Percentiles rank a stretch among this genome's conserved stretches.
phyloP scores from a whole-genome alignment of 2,329 filamentous ascomycete species.

The Colletotrichum lentis region DNA sequence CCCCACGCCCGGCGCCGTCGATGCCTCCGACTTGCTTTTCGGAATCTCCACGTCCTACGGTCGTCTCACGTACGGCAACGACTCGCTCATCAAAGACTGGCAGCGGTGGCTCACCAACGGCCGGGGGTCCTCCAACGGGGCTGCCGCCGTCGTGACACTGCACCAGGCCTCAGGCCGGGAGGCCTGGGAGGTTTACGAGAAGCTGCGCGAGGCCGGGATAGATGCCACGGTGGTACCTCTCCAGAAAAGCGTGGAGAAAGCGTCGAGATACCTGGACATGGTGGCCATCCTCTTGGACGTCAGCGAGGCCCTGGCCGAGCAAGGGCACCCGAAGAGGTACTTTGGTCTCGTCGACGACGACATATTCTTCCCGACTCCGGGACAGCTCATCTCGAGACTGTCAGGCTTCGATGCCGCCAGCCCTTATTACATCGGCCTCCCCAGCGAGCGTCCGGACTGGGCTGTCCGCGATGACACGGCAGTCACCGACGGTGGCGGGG shows the following conservation, averaged over 20 bases:
- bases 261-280: slow-evolving; percentile 51
- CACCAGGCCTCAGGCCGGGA: slow-evolving; percentile 50
- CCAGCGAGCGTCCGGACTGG: slow-evolving; percentile 56
- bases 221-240: slow-evolving; percentile 45
- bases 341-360: slow-evolving; percentile 57
- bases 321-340: slow-evolving; percentile 51
- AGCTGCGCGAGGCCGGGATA: slow-evolving; percentile 21
- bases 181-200: slow-evolving; percentile 43
- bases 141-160: slow-evolving; percentile 53
- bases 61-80: slow-evolving; percentile 50
- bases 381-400: slow-evolving; percentile 50
- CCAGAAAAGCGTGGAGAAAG: slow-evolving; percentile 45
- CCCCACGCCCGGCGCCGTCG: slow-evolving; percentile 45
- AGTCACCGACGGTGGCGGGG: slow-evolving; percentile 56
- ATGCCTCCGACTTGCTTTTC: slow-evolving; percentile 50
- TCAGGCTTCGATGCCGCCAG: slow-evolving; percentile 44
- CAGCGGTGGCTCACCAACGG: slow-evolving; percentile 57
- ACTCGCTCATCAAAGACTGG: slow-evolving; percentile 54
- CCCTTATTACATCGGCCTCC: slow-evolving; percentile 53
- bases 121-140: slow-evolving; percentile 52
- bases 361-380: slow-evolving; percentile 56
- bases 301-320: slow-evolving; percentile 47
- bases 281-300: slow-evolving; percentile 47
- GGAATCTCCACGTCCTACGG: slow-evolving; percentile 52
- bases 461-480: slow-evolving; percentile 47